A percentile compares a stretch with the other conserved stretches of the same genome.
phyloP scores from a whole-genome alignment of 371 early-diverging fungal species.

The Dinochytrium kinnereticum region DNA sequence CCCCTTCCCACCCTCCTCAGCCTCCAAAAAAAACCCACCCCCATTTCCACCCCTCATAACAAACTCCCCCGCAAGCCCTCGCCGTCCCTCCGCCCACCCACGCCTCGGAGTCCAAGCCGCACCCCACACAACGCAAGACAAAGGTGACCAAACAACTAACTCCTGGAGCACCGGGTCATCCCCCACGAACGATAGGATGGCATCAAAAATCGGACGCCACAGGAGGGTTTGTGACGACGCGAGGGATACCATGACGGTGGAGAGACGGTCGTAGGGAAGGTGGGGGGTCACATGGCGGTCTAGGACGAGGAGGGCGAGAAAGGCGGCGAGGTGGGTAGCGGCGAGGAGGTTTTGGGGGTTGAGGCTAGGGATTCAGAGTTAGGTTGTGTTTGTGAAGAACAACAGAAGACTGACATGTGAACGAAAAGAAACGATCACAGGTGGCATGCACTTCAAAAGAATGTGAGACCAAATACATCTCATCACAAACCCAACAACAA shows the following conservation, averaged over 20 bases:
- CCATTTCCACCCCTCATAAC: neutral
- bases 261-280: neutral
- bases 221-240: neutral
- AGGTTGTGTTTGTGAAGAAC: too few relatives aligned
- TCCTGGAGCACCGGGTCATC: neutral
- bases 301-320: neutral
- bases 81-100: neutral
- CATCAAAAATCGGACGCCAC: neutral
- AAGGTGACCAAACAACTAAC: neutral
- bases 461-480: neutral
- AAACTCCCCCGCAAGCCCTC: neutral
- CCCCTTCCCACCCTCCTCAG: neutral
- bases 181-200: neutral
- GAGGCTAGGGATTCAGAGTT: too few relatives aligned
- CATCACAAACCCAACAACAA: neutral
- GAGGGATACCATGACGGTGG: neutral
- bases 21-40: conserved; percentile 4
- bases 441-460: neutral
- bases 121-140: neutral
- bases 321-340: neutral
- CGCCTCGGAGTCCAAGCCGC: neutral
- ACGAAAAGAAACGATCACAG: too few relatives aligned
- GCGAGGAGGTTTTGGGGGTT: neutral
- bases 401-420: too few relatives aligned
- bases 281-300: neutral